Evolutionary conservation across 768 basidiomycete genomes (phyloP).

Genomic region (Lyophyllum shimeji): DNA sequence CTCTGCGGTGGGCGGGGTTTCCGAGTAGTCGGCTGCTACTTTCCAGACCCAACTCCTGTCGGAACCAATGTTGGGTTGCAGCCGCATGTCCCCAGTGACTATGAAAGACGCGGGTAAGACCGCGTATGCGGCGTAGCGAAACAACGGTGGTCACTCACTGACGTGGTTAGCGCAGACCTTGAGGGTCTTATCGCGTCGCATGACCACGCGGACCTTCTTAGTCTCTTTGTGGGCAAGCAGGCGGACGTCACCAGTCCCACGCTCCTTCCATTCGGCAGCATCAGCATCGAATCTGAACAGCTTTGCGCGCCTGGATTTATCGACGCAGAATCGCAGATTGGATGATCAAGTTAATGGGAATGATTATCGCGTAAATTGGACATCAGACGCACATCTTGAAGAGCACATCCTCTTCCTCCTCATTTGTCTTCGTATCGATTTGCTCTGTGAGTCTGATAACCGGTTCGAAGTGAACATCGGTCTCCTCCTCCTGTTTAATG

Average conservation of each 20-base stretch:
- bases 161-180: slow-evolving; percentile 99
- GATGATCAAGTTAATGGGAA: slow-evolving; percentile 22
- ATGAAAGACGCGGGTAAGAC: slow-evolving; percentile 28
- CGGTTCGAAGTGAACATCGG: slow-evolving; percentile 92
- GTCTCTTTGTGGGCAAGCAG: slow-evolving; percentile 87
- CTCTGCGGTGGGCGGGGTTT: slow-evolving; percentile 85
- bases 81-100: slow-evolving; percentile 85
- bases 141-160: slow-evolving; percentile 48
- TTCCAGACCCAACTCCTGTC: slow-evolving; percentile 99
- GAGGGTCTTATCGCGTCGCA: slow-evolving; percentile 99
- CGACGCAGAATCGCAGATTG: slow-evolving; percentile 12
- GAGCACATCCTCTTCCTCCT: slow-evolving; percentile 89
- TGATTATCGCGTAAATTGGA: slow-evolving; percentile 35
- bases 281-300: slow-evolving; percentile 88
- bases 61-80: slow-evolving; percentile 97
- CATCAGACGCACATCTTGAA: slow-evolving; percentile 90
- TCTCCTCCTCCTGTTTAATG: slow-evolving; percentile 66
- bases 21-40: slow-evolving; percentile 92
- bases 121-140: not conserved
- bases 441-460: slow-evolving; percentile 95
- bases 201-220: slow-evolving; percentile 92
- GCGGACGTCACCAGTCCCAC: slow-evolving; percentile 95
- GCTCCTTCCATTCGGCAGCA: slow-evolving; percentile 94
- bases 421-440: slow-evolving; percentile 91
- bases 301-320: slow-evolving; percentile 81